Percentiles rank a stretch among this genome's conserved stretches.
Evolutionary conservation across 345 rosid genomes (phyloP).

Genomic region (Eucalyptus decipiens): DNA sequence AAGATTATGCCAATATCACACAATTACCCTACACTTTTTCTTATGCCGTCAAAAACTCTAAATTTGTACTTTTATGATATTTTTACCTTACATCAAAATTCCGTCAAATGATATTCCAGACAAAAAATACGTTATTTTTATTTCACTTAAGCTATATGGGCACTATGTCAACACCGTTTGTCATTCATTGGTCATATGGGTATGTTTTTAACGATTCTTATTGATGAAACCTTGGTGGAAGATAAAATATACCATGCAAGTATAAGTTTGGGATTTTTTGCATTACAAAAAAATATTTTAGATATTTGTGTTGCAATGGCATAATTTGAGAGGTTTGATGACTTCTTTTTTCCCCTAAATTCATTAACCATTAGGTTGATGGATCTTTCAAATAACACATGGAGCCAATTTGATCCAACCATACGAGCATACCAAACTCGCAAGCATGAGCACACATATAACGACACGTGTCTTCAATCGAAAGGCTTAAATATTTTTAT

Average conservation of each 20-base stretch:
- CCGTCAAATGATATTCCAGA: neutral
- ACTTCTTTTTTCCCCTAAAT: neutral
- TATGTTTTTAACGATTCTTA: too few relatives aligned
- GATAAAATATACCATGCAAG: too few relatives aligned
- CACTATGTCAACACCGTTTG: neutral
- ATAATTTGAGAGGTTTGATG: neutral
- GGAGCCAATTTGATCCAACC: neutral
- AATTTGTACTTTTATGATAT: neutral
- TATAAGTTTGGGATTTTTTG: neutral
- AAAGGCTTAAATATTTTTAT: neutral
- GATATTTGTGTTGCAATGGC: accelerated
- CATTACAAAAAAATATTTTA: neutral
- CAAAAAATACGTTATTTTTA: accelerated
- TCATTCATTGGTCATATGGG: too few relatives aligned
- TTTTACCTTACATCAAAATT: neutral
- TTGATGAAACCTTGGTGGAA: too few relatives aligned
- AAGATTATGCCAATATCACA: neutral
- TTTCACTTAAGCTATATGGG: neutral
- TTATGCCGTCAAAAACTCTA: neutral
- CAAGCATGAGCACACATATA: neutral
- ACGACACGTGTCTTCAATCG: neutral
- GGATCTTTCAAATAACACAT: neutral
- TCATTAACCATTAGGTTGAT: neutral
- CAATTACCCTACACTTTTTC: neutral
- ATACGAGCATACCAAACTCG: neutral